phyloP scores from a whole-genome alignment of 2,329 filamentous ascomycete genomes.

The Ophiostoma sp. region DNA sequence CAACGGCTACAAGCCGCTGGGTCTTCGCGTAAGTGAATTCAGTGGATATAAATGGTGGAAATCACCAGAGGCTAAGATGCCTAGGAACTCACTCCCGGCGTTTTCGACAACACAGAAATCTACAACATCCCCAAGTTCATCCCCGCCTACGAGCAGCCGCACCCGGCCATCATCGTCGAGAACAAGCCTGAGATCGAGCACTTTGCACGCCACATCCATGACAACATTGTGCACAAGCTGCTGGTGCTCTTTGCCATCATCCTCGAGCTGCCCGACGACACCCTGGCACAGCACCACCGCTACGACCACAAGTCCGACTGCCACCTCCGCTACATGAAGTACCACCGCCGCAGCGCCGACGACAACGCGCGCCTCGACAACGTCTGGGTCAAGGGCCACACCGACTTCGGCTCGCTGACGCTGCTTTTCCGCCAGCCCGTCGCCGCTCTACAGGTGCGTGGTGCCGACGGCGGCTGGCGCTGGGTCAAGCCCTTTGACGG shows the following conservation, averaged over 20 bases:
- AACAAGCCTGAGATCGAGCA: conserved; percentile 51
- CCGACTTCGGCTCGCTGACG: conserved; percentile 49
- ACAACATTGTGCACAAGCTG: conserved; percentile 48
- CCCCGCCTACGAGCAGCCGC: conserved; percentile 39
- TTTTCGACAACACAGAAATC: conserved; percentile 52
- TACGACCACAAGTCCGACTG: conserved; percentile 52
- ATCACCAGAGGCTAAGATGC: not conserved
- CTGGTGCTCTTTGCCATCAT: conserved; percentile 56
- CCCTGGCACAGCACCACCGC: conserved; percentile 49
- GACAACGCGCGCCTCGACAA: conserved; percentile 35
- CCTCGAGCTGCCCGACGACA: conserved; percentile 54
- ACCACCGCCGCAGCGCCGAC: conserved; percentile 38
- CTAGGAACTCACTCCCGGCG: conserved; percentile 30
- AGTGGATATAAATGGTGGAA: not conserved
- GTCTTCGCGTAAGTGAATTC: conserved; percentile 26
- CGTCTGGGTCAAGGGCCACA: conserved; percentile 40
- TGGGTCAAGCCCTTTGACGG: conserved; percentile 42
- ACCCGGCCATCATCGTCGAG: conserved; percentile 44
- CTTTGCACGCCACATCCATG: conserved; percentile 45
- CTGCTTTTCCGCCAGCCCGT: conserved; percentile 52
- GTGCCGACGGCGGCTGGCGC: conserved; percentile 41
- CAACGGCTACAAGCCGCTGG: conserved; percentile 47
- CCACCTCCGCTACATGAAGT: conserved; percentile 57
- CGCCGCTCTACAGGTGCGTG: conserved; percentile 46
- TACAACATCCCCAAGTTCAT: conserved; percentile 58